Evolutionary conservation across 331 rosid species (phyloP), one percentile per base, ranked within the genome.

Genomic region (Spiraea crenata): DNA sequence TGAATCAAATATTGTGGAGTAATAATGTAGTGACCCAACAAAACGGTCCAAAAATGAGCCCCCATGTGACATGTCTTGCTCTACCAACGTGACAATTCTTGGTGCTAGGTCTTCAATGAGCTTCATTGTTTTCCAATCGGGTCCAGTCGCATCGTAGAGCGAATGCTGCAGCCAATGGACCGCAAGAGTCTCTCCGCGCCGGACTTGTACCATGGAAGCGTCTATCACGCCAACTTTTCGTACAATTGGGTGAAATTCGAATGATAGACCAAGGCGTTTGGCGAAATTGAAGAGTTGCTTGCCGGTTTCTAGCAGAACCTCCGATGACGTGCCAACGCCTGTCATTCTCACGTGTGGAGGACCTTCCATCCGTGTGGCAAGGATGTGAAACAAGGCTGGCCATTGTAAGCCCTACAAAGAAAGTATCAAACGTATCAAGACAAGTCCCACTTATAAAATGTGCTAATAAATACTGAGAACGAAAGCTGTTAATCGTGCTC

Each of bases 141-240:
- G 80, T 13, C 97, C 98, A 1, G 83, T 87, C n/a, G 86, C 84
- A 35, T 88, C 96, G 55, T 93, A 93, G 13, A 89, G 73, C 0
- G 89, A 85, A 41, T 93, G 98, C 9, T 84, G 95, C 49, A 90
- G 72, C 98, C 96, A 90, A 59, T 93, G 97, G 77, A 93, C 87
- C 0, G 96, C 92, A 6, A 89, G 50, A 3, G 90, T 75, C 68
- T 93, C 97, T 2, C 83, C 84, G 9, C 79, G 81, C 69, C 79
- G 57, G 1, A 62, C 68, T 69, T 81, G 88, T 31, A 90, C 40
- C 76, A 63, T 73, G 0, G 92, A 91, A 35, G 76, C 72, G 60
- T 83, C 84, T 6, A 80, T 11, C 31, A 84, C 89, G 0, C 92
- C 87, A 2, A 85, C 74, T 59, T 86, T 89, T 37, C 70, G 69